Conservation (phyloP, 2,329 filamentous ascomycete species). For the Cladophialophora bantiana region DNA sequence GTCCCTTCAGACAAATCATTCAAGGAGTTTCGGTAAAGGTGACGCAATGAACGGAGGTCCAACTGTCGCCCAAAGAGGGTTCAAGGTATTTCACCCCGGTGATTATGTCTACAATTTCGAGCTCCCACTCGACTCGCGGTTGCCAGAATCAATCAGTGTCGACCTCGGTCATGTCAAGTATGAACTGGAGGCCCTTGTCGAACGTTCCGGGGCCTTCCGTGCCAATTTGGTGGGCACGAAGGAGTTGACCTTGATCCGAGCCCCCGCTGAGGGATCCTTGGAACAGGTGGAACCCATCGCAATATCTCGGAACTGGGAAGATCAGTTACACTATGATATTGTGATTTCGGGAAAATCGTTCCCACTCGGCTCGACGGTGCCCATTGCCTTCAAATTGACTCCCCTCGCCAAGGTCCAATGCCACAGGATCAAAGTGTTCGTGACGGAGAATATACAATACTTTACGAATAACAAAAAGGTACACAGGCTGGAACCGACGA, state of each 20-base stretch:
- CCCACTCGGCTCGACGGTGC: constrained; percentile 83
- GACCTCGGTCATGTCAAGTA: constrained; percentile 88
- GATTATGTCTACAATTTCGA: constrained; percentile 81
- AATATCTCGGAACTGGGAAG: constrained; percentile 92
- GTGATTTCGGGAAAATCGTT: constrained; percentile 96
- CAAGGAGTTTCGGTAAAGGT: constrained; percentile 82
- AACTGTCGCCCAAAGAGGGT: constrained; percentile 75
- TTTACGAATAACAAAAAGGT: constrained; percentile 86
- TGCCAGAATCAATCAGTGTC: constrained; percentile 83
- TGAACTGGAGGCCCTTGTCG: constrained; percentile 82
- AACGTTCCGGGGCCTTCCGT: constrained; percentile 87
- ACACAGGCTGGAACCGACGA: constrained; percentile 80
- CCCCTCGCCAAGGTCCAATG: constrained; percentile 92
- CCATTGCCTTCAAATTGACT: constrained; percentile 92
- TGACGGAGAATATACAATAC: constrained; percentile 90
- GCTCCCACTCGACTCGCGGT: constrained; percentile 76
- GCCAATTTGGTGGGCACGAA: constrained; percentile 83
- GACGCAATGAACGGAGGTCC: constrained; percentile 66
- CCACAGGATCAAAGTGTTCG: constrained; percentile 88
- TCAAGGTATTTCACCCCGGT: constrained; percentile 81
- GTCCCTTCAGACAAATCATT: constrained; percentile 80
- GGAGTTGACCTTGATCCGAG: constrained; percentile 82
- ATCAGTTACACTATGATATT: constrained; percentile 94
- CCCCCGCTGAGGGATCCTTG: constrained; percentile 84
- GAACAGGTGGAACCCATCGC: constrained; percentile 94